Base-by-base conservation (phyloP, 1,284 basidiomycete genomes). In the Termitomyces sp. region DNA sequence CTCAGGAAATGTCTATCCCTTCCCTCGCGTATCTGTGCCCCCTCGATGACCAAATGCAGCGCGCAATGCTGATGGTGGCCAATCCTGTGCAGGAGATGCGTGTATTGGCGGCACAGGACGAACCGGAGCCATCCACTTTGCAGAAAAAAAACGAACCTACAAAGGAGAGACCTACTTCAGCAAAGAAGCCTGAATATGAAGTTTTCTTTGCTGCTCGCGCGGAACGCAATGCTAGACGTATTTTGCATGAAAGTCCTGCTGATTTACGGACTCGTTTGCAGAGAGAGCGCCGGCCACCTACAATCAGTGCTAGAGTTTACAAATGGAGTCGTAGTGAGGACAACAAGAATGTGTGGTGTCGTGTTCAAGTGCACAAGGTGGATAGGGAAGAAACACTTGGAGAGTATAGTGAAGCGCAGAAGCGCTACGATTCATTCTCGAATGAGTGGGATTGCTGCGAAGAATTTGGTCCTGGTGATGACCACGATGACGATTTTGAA, bases 401-500 rank as follows among this genome's bases (percentile, higher is more conserved):
- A 4, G 14, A 33, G 8, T 48, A 48, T 28, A 39, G 16, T 21
- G 44, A 14, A 19, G 30, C 28, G 14, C 44, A 45, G 14, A 45
- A 5, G 31, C 16, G 31, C 19, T 45, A 45, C 45, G n/a, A 45
- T 33, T 45, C 28, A 10, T 45, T 45, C 16, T 11, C 7, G 5
- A 47, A 47, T 16, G 21, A 47, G 34, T 48, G 46, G 46, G 46
- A 48, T 48, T 30, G 37, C 37, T 48, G 46, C 14, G 16, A 48
- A 7, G 26, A 24, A 26, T 39, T 48, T 26, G 46, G 46, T 13
- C 24, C 21, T 48, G 37, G 37, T 4, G 26, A 48, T 39, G 16
- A 39, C 3, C 5, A 31, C 6, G 24, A 24, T 16, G 26, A 28
- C n/a, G n/a, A n/a, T n/a, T n/a, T 28, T 28, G 26, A n/a, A n/a